Evolutionary conservation across 106 monocot species (phyloP).

Genomic region (Allium cepa): DNA sequence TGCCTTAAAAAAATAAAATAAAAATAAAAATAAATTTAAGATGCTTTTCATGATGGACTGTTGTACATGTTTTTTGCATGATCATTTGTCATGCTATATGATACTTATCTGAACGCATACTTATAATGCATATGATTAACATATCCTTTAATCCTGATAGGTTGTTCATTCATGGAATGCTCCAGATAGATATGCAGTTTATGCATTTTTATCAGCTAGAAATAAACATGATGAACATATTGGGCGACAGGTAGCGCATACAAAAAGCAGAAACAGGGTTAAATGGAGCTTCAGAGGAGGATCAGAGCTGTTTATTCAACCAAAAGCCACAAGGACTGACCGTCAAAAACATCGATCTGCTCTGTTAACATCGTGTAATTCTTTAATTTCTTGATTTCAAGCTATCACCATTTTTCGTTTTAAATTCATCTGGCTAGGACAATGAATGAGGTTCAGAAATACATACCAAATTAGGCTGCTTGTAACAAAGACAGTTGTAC

Average conservation of each 20-base stretch:
- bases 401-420: background rate
- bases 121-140: background rate
- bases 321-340: slow-evolving; percentile 9
- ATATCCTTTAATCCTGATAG: slow-evolving; percentile 1
- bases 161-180: too few relatives aligned
- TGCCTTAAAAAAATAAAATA: too few relatives aligned
- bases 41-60: background rate
- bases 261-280: background rate
- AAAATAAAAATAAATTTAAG: too few relatives aligned
- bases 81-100: too few relatives aligned
- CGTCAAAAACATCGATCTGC: slow-evolving; percentile 7
- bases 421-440: background rate
- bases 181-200: too few relatives aligned
- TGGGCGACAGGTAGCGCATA: slow-evolving; percentile 1
- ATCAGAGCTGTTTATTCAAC: slow-evolving; percentile 3
- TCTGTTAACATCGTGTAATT: slow-evolving; percentile 28
- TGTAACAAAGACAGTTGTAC: too few relatives aligned
- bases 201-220: too few relatives aligned
- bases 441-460: too few relatives aligned
- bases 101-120: background rate
- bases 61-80: too few relatives aligned
- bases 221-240: slow-evolving; percentile 2
- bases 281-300: slow-evolving; percentile 29
- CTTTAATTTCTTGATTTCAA: background rate
- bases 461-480: too few relatives aligned